Evolutionary conservation across 768 basidiomycete genomes (phyloP).

Genomic region (Boletus pseudo-olivaceus): DNA sequence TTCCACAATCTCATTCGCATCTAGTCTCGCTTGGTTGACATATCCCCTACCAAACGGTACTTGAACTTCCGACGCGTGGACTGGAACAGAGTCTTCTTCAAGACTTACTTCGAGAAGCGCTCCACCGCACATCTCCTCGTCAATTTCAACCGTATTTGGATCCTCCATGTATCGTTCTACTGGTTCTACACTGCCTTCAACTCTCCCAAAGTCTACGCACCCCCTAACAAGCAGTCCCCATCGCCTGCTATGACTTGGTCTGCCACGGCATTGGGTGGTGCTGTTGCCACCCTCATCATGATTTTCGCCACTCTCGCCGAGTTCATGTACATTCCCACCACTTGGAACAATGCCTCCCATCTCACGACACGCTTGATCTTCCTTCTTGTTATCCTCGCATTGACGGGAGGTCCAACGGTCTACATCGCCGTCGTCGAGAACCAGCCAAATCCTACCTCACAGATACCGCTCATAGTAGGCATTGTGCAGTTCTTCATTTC

Average conservation of each 20-base stretch:
- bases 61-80: slow-evolving; percentile 89
- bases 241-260: slow-evolving; percentile 93
- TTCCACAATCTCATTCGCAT: slow-evolving; percentile 7
- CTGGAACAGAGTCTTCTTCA: slow-evolving; percentile 96
- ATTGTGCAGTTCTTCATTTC: slow-evolving; percentile 95
- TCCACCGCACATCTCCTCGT: slow-evolving; percentile 90
- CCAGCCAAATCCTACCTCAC: slow-evolving; percentile 43
- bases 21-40: slow-evolving; percentile 87
- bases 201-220: slow-evolving; percentile 87
- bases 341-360: slow-evolving; percentile 98
- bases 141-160: slow-evolving; percentile 99
- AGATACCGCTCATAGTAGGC: slow-evolving; percentile 85
- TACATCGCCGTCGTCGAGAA: slow-evolving; percentile 88
- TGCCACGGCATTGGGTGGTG: slow-evolving; percentile 92
- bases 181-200: slow-evolving; percentile 99
- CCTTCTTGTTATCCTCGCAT: slow-evolving; percentile 85
- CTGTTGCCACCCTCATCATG: slow-evolving; percentile 92
- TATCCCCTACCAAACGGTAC: slow-evolving; percentile 89
- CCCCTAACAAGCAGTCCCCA: slow-evolving; percentile 58
- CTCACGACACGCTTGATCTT: slow-evolving; percentile 91
- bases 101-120: slow-evolving; percentile 97
- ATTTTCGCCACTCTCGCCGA: slow-evolving; percentile 90
- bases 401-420: slow-evolving; percentile 90
- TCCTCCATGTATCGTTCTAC: slow-evolving; percentile 87
- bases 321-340: slow-evolving; percentile 96